Evolutionary conservation across 139 green algal species (phyloP).

Genomic region (Eudorina sp.): DNA sequence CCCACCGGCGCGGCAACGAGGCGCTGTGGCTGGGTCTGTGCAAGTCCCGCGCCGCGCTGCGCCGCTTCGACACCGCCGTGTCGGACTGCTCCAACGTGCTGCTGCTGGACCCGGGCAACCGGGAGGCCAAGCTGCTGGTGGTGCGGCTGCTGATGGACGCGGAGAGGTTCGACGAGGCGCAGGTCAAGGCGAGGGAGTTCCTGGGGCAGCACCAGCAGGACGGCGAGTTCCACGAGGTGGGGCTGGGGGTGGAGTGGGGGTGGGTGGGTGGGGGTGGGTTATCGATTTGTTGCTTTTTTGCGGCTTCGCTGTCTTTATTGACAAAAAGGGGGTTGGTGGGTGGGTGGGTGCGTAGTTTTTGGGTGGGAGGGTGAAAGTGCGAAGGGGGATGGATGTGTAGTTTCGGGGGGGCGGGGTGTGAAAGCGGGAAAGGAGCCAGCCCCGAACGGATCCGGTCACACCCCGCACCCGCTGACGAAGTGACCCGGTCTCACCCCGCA

Average conservation of each 20-base stretch:
- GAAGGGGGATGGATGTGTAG: neutral
- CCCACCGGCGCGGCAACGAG: constrained; percentile 55
- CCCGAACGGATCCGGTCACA: no score
- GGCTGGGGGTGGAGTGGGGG: neutral
- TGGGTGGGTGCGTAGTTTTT: no score
- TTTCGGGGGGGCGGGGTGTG: no score
- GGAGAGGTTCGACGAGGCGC: constrained; percentile 63
- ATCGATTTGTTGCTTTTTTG: no score
- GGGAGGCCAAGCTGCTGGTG: constrained; percentile 54
- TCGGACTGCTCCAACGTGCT: constrained; percentile 48
- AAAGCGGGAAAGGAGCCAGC: no score
- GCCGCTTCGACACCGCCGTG: neutral
- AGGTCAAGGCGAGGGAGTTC: constrained; percentile 60
- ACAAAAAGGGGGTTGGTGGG: no score
- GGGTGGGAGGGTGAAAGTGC: neutral
- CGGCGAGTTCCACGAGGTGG: constrained; percentile 57
- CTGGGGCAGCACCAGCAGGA: constrained; percentile 52
- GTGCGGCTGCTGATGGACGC: constrained; percentile 53
- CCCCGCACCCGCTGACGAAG: no score
- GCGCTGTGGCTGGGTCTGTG: constrained; percentile 64
- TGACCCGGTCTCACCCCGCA: no score
- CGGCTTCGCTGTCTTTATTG: no score
- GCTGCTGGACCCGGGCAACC: constrained; percentile 26
- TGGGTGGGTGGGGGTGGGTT: neutral
- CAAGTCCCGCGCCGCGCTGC: constrained; percentile 34